A percentile compares a stretch with the other conserved stretches of the same genome.
phyloP scores from a whole-genome alignment of 805 yeast genomes.

The Zygosaccharomyces pseudorouxii region DNA sequence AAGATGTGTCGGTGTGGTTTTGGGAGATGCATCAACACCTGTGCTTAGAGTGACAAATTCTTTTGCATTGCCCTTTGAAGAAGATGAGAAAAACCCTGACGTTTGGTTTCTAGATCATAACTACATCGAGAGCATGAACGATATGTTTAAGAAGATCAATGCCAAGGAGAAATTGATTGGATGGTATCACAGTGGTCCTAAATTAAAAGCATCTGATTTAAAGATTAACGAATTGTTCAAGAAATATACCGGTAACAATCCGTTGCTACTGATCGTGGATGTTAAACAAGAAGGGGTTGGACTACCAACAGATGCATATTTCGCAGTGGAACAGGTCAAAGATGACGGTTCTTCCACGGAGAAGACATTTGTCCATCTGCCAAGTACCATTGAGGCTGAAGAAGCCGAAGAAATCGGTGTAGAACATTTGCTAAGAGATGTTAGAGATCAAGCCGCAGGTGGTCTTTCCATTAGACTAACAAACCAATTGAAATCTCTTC shows the following conservation, averaged over 20 bases:
- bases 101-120: constrained; percentile 98
- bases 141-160: constrained; percentile 95
- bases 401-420: constrained; percentile 99
- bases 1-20: constrained; percentile 88
- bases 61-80: constrained; percentile 97
- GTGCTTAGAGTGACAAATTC: constrained; percentile 78
- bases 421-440: constrained; percentile 90
- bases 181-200: constrained; percentile 99
- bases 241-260: constrained; percentile 59
- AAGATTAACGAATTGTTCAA: constrained; percentile 88
- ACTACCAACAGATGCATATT: constrained; percentile 92
- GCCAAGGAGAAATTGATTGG: constrained; percentile 95
- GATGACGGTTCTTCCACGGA: constrained; percentile 94
- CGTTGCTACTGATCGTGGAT: constrained; percentile 84
- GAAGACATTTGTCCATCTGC: constrained; percentile 88
- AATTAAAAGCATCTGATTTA: constrained; percentile 79
- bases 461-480: constrained; percentile 81
- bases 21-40: constrained; percentile 64
- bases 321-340: constrained; percentile 90
- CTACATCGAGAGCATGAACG: constrained; percentile 92
- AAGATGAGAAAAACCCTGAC: constrained; percentile 82
- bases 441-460: constrained; percentile 95
- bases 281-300: constrained; percentile 80
- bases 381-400: constrained; percentile 91
- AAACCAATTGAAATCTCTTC: constrained; percentile 79